Conservation (phyloP, 73 alveolate species). For the Tetrahymena malaccensis region DNA sequence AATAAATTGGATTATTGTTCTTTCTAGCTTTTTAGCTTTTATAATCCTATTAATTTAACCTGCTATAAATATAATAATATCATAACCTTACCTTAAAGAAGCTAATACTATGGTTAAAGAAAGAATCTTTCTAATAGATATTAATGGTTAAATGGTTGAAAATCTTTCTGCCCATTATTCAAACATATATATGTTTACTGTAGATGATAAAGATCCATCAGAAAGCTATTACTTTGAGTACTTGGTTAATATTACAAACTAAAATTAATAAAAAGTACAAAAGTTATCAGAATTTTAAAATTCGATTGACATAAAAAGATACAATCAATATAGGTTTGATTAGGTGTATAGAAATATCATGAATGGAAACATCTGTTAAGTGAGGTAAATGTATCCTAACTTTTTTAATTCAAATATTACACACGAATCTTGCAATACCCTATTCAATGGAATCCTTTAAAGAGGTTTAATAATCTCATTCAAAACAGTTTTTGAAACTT, state of each 20-base stretch:
- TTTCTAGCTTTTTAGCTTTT: neutral
- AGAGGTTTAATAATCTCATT: neutral
- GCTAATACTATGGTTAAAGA: neutral
- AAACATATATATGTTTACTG: neutral
- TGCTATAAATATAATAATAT: neutral
- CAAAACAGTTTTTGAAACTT: neutral
- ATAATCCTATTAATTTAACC: neutral
- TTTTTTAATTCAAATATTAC: neutral
- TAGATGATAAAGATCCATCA: neutral
- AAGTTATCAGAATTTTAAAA: neutral
- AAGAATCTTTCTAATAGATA: neutral
- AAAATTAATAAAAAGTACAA: neutral
- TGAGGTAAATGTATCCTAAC: neutral
- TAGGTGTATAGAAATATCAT: neutral
- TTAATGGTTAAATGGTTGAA: neutral
- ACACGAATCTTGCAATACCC: neutral
- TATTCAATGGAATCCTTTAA: neutral
- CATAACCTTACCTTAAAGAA: neutral
- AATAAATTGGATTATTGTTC: neutral
- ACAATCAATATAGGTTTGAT: neutral
- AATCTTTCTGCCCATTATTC: neutral
- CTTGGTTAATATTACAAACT: neutral
- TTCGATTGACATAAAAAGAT: neutral
- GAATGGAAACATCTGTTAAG: neutral
- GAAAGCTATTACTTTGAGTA: neutral